Percentiles rank a stretch among this genome's conserved stretches.
These are phyloP conservation scores for Fusarium verrucosum DNA, from an alignment of 2,329 filamentous ascomycete species.

Conservation along the genomic window DNA sequence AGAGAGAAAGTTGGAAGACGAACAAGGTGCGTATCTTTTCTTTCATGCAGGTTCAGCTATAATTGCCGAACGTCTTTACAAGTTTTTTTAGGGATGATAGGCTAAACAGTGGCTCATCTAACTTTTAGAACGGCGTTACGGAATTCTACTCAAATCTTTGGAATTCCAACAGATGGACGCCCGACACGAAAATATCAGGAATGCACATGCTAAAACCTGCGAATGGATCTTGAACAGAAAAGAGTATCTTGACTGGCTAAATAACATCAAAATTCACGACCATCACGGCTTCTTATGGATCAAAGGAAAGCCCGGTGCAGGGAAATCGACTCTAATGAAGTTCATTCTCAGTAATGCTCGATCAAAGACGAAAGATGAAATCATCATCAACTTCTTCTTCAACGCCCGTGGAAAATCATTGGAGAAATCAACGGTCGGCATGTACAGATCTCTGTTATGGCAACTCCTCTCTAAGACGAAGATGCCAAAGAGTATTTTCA, in stretches of 20 bases:
- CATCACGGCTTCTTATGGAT: constrained; percentile 57
- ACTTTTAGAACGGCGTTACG: too few relatives aligned
- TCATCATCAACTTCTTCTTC: constrained; percentile 60
- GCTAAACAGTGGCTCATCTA: too few relatives aligned
- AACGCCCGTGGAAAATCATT: constrained; percentile 56
- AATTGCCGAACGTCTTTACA: too few relatives aligned
- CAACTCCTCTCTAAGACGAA: constrained; percentile 56
- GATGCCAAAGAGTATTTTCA: constrained; percentile 46
- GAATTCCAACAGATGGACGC: constrained; percentile 26
- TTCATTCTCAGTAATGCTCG: constrained; percentile 36
- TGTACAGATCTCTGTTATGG: constrained; percentile 60
- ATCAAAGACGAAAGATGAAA: constrained; percentile 2
- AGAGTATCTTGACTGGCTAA: constrained; percentile 19
- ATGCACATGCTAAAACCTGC: constrained; percentile 23
- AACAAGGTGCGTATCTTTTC: not conserved
- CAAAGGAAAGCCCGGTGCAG: constrained; percentile 55
- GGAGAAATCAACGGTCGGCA: constrained; percentile 57
- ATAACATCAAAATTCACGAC: not conserved
- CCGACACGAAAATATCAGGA: constrained; percentile 13
- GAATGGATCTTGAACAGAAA: constrained; percentile 8
- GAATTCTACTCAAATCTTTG: constrained; percentile 13
- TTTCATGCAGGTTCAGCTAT: too few relatives aligned
- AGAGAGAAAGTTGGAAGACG: not conserved
- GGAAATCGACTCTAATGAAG: constrained; percentile 60
- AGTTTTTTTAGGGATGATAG: too few relatives aligned